Evolutionary conservation across 768 basidiomycete species (phyloP).

Genomic region (Candolleomyces efflorescens): DNA sequence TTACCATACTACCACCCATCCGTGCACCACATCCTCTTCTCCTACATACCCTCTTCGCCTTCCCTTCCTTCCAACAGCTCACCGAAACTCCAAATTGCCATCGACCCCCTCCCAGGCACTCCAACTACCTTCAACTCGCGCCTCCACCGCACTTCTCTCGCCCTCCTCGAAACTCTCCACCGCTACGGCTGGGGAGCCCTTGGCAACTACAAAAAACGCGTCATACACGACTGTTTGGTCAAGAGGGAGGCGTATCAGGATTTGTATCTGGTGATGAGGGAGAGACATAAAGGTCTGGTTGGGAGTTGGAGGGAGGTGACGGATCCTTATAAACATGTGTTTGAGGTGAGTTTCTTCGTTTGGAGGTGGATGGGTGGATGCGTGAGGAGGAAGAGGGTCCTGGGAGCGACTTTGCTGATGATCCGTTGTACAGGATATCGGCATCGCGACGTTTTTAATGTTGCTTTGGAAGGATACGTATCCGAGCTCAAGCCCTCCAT

Average conservation of each 20-base stretch:
- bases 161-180: slow-evolving; percentile 77
- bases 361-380: too few relatives aligned
- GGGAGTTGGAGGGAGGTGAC: slow-evolving; percentile 77
- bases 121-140: slow-evolving; percentile 54
- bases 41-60: too few relatives aligned
- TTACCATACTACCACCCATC: slow-evolving; percentile 92
- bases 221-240: slow-evolving; percentile 77
- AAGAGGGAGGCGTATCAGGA: slow-evolving; percentile 83
- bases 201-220: slow-evolving; percentile 83
- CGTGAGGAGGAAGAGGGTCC: too few relatives aligned
- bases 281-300: slow-evolving; percentile 74
- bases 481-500: slow-evolving; percentile 9
- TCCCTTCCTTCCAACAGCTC: too few relatives aligned
- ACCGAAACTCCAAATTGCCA: slow-evolving; percentile 45
- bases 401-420: not conserved
- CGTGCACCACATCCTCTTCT: slow-evolving; percentile 68
- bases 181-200: slow-evolving; percentile 86
- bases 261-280: slow-evolving; percentile 82
- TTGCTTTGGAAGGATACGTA: slow-evolving; percentile 85
- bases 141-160: slow-evolving; percentile 75
- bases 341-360: slow-evolving; percentile 52
- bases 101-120: slow-evolving; percentile 44
- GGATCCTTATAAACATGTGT: slow-evolving; percentile 87
- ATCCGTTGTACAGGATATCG: slow-evolving; percentile 65
- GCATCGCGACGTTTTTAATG: slow-evolving; percentile 91